These are phyloP conservation scores for Sporothrix schenckii DNA, from an alignment of 2,329 filamentous ascomycete species.

Conservation along the genomic window DNA sequence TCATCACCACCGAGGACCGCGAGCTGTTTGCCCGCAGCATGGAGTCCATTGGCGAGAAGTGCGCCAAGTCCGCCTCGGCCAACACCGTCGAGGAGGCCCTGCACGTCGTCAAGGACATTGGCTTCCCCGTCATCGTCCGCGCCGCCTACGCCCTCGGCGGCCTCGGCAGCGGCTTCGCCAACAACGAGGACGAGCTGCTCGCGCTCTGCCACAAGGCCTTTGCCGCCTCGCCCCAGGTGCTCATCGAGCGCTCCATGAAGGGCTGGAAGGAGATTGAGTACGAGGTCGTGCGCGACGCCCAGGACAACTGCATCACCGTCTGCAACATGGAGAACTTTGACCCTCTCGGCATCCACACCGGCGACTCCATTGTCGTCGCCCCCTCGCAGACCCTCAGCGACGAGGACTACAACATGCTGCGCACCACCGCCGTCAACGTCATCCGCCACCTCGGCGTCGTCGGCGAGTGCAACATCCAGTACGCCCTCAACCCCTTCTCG, in stretches of 20 bases:
- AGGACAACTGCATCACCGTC: constrained; percentile 98
- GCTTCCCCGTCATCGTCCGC: constrained; percentile 95
- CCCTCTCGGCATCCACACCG: constrained; percentile 94
- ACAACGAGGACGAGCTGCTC: constrained; percentile 78
- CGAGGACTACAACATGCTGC: constrained; percentile 98
- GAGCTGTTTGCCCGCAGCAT: constrained; percentile 97
- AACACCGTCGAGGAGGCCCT: constrained; percentile 86
- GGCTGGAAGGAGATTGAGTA: constrained; percentile 99
- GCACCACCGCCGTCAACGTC: constrained; percentile 94
- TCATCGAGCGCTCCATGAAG: constrained; percentile 98
- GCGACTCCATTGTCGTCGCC: constrained; percentile 96
- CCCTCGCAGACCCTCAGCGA: constrained; percentile 96
- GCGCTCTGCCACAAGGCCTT: constrained; percentile 95
- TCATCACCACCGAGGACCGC: constrained; percentile 97
- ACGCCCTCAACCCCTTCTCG: constrained; percentile 92
- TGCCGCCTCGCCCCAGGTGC: constrained; percentile 89
- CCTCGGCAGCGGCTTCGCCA: constrained; percentile 91
- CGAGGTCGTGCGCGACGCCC: constrained; percentile 91
- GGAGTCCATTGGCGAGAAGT: constrained; percentile 98
- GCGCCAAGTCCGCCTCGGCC: constrained; percentile 93
- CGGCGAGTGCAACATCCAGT: constrained; percentile 99
- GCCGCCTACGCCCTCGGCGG: constrained; percentile 95
- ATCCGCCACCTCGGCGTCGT: constrained; percentile 96
- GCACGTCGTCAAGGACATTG: constrained; percentile 84
- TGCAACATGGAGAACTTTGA: constrained; percentile 99